Percentiles rank a stretch among this genome's conserved stretches.
Conservation (phyloP, 805 yeast species). For the Torulaspora gathmanii region DNA sequence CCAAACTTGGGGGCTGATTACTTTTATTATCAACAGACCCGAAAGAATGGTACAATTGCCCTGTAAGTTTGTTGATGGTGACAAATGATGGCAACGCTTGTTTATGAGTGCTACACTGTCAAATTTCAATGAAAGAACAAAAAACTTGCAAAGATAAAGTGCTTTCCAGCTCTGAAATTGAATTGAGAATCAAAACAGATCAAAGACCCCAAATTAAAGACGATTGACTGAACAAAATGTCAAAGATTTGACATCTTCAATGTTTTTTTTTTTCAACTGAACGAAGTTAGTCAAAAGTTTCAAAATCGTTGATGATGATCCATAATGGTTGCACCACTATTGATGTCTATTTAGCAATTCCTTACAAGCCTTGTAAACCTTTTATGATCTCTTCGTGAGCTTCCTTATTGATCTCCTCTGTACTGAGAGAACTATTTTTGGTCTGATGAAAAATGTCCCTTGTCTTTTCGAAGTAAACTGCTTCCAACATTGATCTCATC, state of each 20-base stretch:
- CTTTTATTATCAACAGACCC: not conserved
- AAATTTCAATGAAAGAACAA: not conserved
- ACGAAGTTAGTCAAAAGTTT: not conserved
- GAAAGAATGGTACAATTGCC: not conserved
- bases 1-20: not conserved
- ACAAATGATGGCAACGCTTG: not conserved
- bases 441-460: constrained; percentile 77
- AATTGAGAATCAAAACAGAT: not conserved
- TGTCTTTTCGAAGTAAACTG: constrained; percentile 92
- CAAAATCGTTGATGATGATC: not conserved
- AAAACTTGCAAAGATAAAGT: not conserved
- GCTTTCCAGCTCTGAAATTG: not conserved
- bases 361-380: constrained; percentile 33
- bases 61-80: not conserved
- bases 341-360: not conserved
- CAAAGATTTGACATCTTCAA: not conserved
- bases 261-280: not conserved
- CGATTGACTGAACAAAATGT: not conserved
- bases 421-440: constrained; percentile 38
- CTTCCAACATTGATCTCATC: constrained; percentile 81
- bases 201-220: not conserved
- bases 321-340: not conserved
- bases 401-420: constrained; percentile 24
- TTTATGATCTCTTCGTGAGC: constrained; percentile 37
- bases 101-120: not conserved